Evolutionary conservation across 192 early-diverging fungal species (phyloP), one percentile per base, ranked within the genome.

Genomic region (Paraglomus occultum): DNA sequence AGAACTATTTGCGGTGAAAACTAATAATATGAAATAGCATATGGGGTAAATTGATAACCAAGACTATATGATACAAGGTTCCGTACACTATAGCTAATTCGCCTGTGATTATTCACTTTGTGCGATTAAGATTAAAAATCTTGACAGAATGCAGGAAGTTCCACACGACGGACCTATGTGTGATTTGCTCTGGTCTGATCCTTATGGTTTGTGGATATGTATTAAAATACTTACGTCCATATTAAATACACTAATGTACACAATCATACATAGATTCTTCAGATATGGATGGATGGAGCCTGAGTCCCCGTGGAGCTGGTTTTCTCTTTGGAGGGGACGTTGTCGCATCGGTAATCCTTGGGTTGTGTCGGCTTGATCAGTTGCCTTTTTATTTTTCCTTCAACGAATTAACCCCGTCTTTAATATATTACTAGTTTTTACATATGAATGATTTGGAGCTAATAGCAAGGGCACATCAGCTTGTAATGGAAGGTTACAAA

Each of bases 101-200:
- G n/a, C n/a, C n/a, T n/a, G n/a, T n/a, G 8, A 31, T 55, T 23
- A 57, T 53, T 73, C 39, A 12, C 47, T 49, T 57, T 64, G 52
- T 23, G 20, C 17, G 22, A 5, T 43, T 15, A 73, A 84, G 87
- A 95, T 98, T 49, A 88, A 94, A 38, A 91, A 90, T 9, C 88
- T 98, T 50, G 94, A 97, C 77, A 87, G 96, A 48, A 94, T 93
- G 77, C 93, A 95, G 76, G 96, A 98, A 84, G 94, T 98, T 12
- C 96, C 96, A 51, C 95, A 98, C 70, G 94, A 96, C 75, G 96
- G 96, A 42, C 92, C 95, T 17, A 95, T 98, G 94, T 97, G 95
- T 73, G 96, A 99, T 64, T 76, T 99, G 71, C 77, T 99, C 44
- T 99, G 96, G 96, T 97, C 95, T 22, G 96, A 98, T 77, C 96